Evolutionary conservation across 2,329 filamentous ascomycete genomes (phyloP), one percentile per base, ranked within the genome.

Genomic region (Tolypocladium pustulatum): DNA sequence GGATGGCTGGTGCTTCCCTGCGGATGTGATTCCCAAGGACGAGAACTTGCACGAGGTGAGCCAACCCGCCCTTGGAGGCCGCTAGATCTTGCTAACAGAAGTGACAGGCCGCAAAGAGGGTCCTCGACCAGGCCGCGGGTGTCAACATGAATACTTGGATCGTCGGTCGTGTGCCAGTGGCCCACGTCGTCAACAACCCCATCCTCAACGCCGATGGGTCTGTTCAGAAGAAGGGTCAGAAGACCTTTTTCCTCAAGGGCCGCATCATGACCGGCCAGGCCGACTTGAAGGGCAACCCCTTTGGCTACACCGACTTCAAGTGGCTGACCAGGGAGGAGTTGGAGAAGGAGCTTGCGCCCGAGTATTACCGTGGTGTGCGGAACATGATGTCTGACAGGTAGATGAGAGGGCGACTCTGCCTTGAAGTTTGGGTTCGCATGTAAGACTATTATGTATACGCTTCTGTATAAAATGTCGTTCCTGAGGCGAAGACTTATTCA

Each of bases 101-200:
- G 40, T 17, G 12, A 62, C 66, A 99, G 94, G 87, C 90, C 52
- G 91, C 93, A 41, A 84, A 91, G 69, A 84, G 91, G 61, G 85
- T 91, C 58, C 80, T 97, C 30, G 79, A 87, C 57, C 81, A 90
- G 67, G 80, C 90, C 4, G 91, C 88, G 12, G 94, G 94, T 60
- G 76, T 89, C 61, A 95, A 99, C 80, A 97, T 99, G 92, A 97
- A 97, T 78, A 97, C 91, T 58, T 99, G 94, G 92, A 84, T 97
- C 65, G 89, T 99, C 56, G 93, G 91, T 61, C 91, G 91, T 67
- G 88, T 89, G 60, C 94, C 94, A 13, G 83, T 97, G 60, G 93
- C 92, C 32, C 89, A 97, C 75, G 76, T 89, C 68, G 79, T 89
- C 64, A 77, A 76, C 61, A 76, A 84, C 62, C 80, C 80, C 65